Conservation (phyloP, 1,284 basidiomycete genomes). For the Schizophyllum amplum region DNA sequence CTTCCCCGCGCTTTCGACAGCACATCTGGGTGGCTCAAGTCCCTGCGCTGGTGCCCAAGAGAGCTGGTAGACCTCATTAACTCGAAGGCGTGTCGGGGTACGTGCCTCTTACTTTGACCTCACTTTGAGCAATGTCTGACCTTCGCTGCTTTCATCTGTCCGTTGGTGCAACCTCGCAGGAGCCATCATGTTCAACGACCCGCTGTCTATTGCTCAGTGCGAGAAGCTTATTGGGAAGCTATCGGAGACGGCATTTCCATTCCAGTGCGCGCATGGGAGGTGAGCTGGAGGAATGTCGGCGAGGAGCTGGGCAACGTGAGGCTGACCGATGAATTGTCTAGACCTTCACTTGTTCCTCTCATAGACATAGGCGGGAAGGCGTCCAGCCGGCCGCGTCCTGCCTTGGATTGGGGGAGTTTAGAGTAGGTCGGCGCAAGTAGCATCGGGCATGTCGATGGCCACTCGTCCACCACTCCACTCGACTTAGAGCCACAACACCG, state of each 20-base stretch:
- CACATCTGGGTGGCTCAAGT: conserved; percentile 55
- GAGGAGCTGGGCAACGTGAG: neutral
- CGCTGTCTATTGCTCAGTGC: conserved; percentile 63
- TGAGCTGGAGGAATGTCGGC: conserved; percentile 22
- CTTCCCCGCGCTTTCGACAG: conserved; percentile 16
- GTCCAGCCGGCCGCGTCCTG: conserved; percentile 6
- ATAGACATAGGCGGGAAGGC: conserved; percentile 20
- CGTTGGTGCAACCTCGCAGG: too few relatives aligned
- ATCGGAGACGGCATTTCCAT: conserved; percentile 70
- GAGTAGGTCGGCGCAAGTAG: neutral
- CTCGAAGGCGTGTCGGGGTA: conserved; percentile 89
- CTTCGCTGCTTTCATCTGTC: too few relatives aligned
- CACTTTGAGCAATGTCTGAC: neutral
- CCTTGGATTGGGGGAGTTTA: neutral
- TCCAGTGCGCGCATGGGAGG: conserved; percentile 93
- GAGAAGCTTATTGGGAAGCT: conserved; percentile 60
- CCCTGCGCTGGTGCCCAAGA: conserved; percentile 71
- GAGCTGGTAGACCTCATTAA: conserved; percentile 78
- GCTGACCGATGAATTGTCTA: conserved; percentile 14
- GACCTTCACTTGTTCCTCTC: conserved; percentile 42
- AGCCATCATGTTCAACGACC: conserved; percentile 96
- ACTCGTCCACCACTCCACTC: neutral
- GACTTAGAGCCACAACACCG: neutral
- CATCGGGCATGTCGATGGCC: neutral
- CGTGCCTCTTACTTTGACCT: conserved; percentile 14